Evolutionary conservation across 768 basidiomycete genomes (phyloP).

Genomic region (Pisolithus microcarpus): DNA sequence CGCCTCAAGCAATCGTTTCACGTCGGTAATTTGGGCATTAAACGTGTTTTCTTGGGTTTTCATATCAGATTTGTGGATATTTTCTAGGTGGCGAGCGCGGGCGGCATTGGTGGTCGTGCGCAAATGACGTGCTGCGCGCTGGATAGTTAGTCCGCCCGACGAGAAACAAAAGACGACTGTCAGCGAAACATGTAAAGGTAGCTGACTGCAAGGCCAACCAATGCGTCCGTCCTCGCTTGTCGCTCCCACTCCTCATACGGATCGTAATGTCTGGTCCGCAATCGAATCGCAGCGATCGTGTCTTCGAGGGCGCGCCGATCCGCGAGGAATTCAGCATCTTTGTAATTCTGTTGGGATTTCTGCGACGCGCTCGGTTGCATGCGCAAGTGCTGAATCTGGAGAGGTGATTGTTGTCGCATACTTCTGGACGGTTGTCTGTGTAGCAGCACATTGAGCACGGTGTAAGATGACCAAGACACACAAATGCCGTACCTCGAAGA

Average conservation of each 20-base stretch:
- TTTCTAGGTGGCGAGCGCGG: conserved; percentile 16
- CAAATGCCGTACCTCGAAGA: background rate
- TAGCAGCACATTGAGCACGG: background rate
- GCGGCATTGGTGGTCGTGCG: background rate
- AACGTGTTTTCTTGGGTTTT: conserved; percentile 34
- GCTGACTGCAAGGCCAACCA: conserved; percentile 25
- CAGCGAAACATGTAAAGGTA: background rate
- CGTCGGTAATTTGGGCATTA: conserved; percentile 45
- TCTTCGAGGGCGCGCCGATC: conserved; percentile 37
- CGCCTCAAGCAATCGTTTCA: conserved; percentile 38
- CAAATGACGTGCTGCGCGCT: conserved; percentile 34
- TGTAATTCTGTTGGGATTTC: conserved; percentile 6
- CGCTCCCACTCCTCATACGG: conserved; percentile 49
- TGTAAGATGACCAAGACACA: background rate
- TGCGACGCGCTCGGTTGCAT: background rate
- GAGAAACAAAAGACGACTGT: background rate
- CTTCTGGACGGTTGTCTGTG: background rate
- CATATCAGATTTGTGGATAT: conserved; percentile 7
- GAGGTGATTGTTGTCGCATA: background rate
- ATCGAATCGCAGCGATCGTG: conserved; percentile 39
- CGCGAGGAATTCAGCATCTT: conserved; percentile 18
- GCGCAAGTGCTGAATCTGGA: background rate
- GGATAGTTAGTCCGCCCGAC: background rate
- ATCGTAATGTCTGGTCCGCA: conserved; percentile 37
- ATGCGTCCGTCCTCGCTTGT: conserved; percentile 38